Evolutionary conservation across 1,284 basidiomycete species (phyloP), one percentile per base, ranked within the genome.

Genomic region (Trichosporon sp.): DNA sequence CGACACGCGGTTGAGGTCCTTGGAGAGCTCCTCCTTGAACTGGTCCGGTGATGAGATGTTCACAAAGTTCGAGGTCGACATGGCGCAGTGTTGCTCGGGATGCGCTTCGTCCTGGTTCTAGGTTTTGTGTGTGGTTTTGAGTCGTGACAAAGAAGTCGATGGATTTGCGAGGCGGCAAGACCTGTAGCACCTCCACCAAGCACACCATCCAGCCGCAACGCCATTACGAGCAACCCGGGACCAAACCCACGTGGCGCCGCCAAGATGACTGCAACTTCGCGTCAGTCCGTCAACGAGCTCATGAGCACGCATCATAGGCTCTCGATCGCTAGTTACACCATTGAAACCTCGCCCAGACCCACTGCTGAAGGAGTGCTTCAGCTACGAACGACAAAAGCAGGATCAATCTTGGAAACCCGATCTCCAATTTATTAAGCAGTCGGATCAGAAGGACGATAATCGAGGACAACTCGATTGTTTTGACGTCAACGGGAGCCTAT

Each of bases 1-100:
- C 6, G 93, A 93, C 27, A 95, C 87, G 35, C 91, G 86, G 27
- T 87, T 84, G 58, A 97, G 87, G 83, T 97, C 93, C 44, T 83
- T 78, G 1, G 89, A 90, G 63, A 98, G 88, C 8, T 92, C 81
- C 15, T 84, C 79, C 80, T 93, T 89, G 83, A 97, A 92, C 70
- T 93, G 87, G 15, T 87, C 83, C 0, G 91, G 83, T 5, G 90
- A 90, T 29, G 84, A 80, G 65, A 95, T 86, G 32, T 85, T 80
- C 79, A 82, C 73, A 67, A 81, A 74, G 72, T 83, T 84, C 42
- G 74, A 71, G n/a, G 77, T 68, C 76, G 47, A 51, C 47, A 51
- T 51, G 47, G 47, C 47, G 47, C 47, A 23, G 47, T 5, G n/a
- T 51, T 51, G 47, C 47, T 68, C 42, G 34, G 31, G 38, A n/a